Evolutionary conservation across 371 early-diverging fungal species (phyloP), one percentile per base, ranked within the genome.

Genomic region (Actinomucor elegans): DNA sequence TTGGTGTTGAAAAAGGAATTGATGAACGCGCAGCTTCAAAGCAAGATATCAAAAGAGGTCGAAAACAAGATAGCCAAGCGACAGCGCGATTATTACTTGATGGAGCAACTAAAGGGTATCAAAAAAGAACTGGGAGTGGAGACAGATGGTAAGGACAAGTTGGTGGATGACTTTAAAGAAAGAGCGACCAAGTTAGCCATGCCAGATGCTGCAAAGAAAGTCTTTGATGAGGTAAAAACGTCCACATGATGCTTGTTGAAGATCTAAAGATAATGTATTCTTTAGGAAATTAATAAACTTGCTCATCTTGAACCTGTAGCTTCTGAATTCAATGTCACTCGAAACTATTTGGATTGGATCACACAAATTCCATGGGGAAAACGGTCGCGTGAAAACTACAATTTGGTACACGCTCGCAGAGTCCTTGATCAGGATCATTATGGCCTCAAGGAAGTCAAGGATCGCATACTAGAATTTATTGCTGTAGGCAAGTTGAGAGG

Each of bases 101-200:
- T 95, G 96, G 98, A 98, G 71, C 97, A 97, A 69, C 81, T 98
- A 62, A 96, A 95, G 77, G 95, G 97, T 1, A 98, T 98, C 72
- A 96, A 98, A 74, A 94, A 94, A 76, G 97, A 98, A 72, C 79
- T 98, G 24, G 98, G 98, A 1, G 78, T 98, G 32, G 97, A 98
- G 59, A 86, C 86, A 41, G 98, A 98, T 66, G 97, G 97, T 38
- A 97, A 97, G 67, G 97, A 97, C 60, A 98, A 97, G 66, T 67
- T 98, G 44, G 86, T 97, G 11, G 94, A 92, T 54, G 88, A 88
- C 52, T 97, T 98, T 66, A 91, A 88, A 61, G 93, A 88, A 52
- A 84, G 90, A 55, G 92, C 89, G 0, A 65, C 65, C 44, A 81
- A 89, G 61, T 77, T 96, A 49, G 80, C 81, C 20, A 95, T 98